Base-by-base conservation (phyloP, 2,329 filamentous ascomycete species). In the Ilyonectria sp. region DNA sequence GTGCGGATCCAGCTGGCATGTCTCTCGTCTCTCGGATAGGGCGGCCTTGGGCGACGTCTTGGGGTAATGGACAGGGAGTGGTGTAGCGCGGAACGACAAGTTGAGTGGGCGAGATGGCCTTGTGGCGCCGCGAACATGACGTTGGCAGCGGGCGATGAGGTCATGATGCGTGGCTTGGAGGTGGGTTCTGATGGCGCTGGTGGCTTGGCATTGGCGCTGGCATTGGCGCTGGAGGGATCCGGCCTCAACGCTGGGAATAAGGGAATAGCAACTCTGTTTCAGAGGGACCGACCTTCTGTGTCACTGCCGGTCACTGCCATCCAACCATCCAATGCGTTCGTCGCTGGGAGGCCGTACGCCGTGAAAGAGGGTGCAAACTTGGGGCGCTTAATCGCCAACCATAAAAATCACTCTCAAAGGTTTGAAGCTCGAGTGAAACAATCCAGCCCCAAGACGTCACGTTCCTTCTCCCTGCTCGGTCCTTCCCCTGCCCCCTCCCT, bases 131-230 rank as follows among this genome's bases (percentile, higher is more conserved):
- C 37, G 29, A 57, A 47, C 56, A 60, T 60, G 60, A 63, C 60
- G 61, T 57, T 63, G 43, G 23, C 35, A 46, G 21, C 35, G 29
- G 52, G 43, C 40, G 50, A 47, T 68, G 65, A 68, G 56, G 61
- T 68, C 65, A 68, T 68, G 46, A 35, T 31, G 33, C 33, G 65
- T 64, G 65, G 65, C 65, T 68, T 60, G 50, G 65, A 26, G n/a
- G 17, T 37, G 40, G 40, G 15, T 15, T 19, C 40, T 7, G 15
- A 43, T 43, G 31, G 37, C 29, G n/a, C 19, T 23, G 21, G 50
- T 61, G 61, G 65, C 61, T 68, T 65, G 46, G 56, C 60, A 35
- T 19, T 29, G 19, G 35, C 47, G 13, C 50, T 31, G 17, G 35
- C 60, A 35, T 19, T 29, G 19, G 35, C 47, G 13, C 50, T 31